These are phyloP conservation scores for Desmodesmus armatus DNA, from an alignment of 139 green algal species.

Conservation along the genomic window DNA sequence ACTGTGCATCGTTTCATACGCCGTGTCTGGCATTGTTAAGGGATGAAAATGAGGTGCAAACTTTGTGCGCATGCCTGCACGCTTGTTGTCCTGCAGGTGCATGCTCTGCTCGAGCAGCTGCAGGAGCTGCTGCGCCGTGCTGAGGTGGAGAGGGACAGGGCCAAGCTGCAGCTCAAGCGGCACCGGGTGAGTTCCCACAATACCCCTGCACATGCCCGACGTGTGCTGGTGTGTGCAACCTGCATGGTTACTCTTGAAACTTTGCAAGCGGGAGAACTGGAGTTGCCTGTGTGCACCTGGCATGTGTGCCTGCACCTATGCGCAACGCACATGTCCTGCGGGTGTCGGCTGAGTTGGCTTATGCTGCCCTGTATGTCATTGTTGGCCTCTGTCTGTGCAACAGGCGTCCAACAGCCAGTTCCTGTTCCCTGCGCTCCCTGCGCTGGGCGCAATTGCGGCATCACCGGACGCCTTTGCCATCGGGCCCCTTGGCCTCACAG, in stretches of 20 bases:
- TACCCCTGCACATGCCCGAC: neutral
- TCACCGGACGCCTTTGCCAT: too few relatives aligned
- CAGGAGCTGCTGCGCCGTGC: conserved; percentile 42
- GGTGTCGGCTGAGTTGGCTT: neutral
- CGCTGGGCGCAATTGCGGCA: too few relatives aligned
- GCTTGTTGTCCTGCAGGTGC: conserved; percentile 26
- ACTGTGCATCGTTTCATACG: too few relatives aligned
- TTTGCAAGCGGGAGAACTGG: neutral
- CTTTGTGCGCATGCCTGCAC: too few relatives aligned
- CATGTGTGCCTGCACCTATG: neutral
- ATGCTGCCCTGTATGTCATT: neutral
- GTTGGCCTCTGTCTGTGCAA: too few relatives aligned
- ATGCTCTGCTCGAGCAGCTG: conserved; percentile 38
- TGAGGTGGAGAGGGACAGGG: conserved; percentile 37
- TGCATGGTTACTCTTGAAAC: neutral
- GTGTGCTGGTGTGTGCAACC: neutral
- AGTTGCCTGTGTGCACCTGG: neutral
- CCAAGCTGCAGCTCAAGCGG: conserved; percentile 41
- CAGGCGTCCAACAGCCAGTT: too few relatives aligned
- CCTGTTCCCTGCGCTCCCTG: too few relatives aligned
- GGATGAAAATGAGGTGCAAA: too few relatives aligned
- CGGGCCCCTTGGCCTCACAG: too few relatives aligned
- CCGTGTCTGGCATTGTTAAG: too few relatives aligned
- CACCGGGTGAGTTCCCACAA: conserved; percentile 13
- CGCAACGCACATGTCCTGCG: neutral